These are phyloP conservation scores for Bacterosira constricta DNA, from an alignment of 108 stramenopile genomes.

Conservation along the genomic window DNA sequence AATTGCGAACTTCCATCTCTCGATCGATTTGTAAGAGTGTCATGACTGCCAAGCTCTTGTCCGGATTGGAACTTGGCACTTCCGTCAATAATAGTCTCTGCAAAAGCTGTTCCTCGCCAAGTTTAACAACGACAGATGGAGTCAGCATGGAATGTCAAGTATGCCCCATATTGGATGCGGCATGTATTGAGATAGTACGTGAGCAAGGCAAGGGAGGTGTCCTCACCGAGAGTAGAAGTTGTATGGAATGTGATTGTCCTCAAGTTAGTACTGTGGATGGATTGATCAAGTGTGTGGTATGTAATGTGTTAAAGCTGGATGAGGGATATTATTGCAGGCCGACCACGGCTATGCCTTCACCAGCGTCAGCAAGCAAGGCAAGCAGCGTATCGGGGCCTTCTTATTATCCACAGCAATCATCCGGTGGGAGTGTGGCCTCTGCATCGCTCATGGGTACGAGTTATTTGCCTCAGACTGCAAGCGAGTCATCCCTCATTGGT, in stretches of 20 bases:
- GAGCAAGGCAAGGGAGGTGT: constrained; percentile 21
- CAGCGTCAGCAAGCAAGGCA: neutral
- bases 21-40: constrained; percentile 16
- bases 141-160: constrained; percentile 22
- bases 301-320: constrained; percentile 3
- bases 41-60: constrained; percentile 7
- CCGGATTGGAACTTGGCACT: constrained; percentile 3
- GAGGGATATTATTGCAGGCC: neutral
- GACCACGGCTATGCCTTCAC: too few relatives aligned
- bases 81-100: too few relatives aligned
- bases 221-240: neutral
- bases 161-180: constrained; percentile 30
- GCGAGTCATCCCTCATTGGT: too few relatives aligned
- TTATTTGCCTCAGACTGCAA: too few relatives aligned
- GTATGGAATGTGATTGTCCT: constrained; percentile 24
- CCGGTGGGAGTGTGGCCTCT: too few relatives aligned
- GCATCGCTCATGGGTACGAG: too few relatives aligned
- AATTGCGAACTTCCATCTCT: constrained; percentile 16
- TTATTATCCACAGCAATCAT: too few relatives aligned
- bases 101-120: constrained; percentile 23
- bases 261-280: constrained; percentile 3
- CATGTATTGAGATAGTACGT: constrained; percentile 24
- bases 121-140: constrained; percentile 6
- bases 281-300: constrained; percentile 23
- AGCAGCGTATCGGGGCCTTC: neutral